Base-by-base conservation (phyloP, 2,329 filamentous ascomycete species). In the Aspergillus sp. region DNA sequence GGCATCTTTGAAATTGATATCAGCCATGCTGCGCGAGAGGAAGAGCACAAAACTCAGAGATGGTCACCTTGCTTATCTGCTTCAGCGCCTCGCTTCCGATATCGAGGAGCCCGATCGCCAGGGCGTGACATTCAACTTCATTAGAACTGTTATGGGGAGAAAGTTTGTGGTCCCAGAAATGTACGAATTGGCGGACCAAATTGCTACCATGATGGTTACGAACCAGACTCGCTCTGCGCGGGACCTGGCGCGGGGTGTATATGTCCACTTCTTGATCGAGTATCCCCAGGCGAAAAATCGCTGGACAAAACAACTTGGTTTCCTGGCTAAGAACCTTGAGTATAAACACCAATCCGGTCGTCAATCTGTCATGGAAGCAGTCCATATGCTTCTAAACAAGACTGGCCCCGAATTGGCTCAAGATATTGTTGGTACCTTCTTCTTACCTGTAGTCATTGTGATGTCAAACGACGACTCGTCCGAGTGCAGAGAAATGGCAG, bases 41-140 rank as follows among this genome's bases (percentile, higher is more conserved):
- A 81, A 81, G 47, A 83, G 84, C 52, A 81, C 93, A 5, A 72
- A 78, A 12, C 75, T 97, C 58, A 90, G 87, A 63, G 87, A 95
- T 52, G 82, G 81, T 3, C 86, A 90, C 35, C 72, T 97, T 13
- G 89, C 93, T 36, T 85, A 89, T 64, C 72, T 98, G 2, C 79
- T 97, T 4, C 81, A 83, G 49, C 86, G 88, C 46, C 73, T 97
- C 40, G 86, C 90, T 55, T 83, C 90, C 27, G 91, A 97, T 59
- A 78, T 98, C 38, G 95, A 94, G 28, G 89, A 97, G 61, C 90
- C 91, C 4, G 85, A 95, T 52, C 85, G 90, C 48, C 88, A 95
- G 50, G 90, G 95, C 54, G 82, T 95, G 34, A 93, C 89, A 0
- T 98, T 98, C 72, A 95, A 88, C 59, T 97, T 98, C 67, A 70